Percentiles rank a stretch among this genome's conserved stretches.
Conservation (phyloP, 352 stramenopile species). For the Globisporangium paddicum region DNA sequence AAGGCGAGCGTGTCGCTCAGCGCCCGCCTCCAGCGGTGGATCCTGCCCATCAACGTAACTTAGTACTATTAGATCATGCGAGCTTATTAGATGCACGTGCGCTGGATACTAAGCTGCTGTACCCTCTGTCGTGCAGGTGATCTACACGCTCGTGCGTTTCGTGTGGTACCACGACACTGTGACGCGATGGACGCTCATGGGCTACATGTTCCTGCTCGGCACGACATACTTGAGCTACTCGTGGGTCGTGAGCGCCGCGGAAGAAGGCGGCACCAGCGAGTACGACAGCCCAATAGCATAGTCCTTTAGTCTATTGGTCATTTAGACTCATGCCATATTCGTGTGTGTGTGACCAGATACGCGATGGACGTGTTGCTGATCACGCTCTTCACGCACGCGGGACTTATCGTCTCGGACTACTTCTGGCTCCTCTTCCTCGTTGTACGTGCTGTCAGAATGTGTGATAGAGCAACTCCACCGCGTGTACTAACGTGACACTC, state of each 20-base stretch:
- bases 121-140: conserved; percentile 16
- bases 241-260: conserved; percentile 70
- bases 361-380: conserved; percentile 85
- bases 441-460: conserved; percentile 21
- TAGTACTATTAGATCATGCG: too few species aligned
- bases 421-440: conserved; percentile 84
- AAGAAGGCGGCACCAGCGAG: conserved; percentile 80
- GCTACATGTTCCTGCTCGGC: conserved; percentile 58
- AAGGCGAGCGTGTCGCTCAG: conserved; percentile 62
- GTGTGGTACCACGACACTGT: conserved; percentile 66
- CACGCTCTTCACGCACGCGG: conserved; percentile 74
- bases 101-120: background rate
- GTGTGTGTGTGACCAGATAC: too few species aligned
- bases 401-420: conserved; percentile 79
- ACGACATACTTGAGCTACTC: conserved; percentile 79
- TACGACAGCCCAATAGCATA: background rate
- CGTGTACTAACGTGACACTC: background rate
- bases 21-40: conserved; percentile 68
- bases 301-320: conserved; percentile 13
- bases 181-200: conserved; percentile 62
- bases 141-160: conserved; percentile 76
- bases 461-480: background rate
- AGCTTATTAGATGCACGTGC: background rate
- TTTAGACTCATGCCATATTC: background rate
- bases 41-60: conserved; percentile 78